A percentile compares a stretch with the other conserved stretches of the same genome.
These are phyloP conservation scores for Thuja plicata DNA, from an alignment of 83 land plant species.

Conservation along the genomic window DNA sequence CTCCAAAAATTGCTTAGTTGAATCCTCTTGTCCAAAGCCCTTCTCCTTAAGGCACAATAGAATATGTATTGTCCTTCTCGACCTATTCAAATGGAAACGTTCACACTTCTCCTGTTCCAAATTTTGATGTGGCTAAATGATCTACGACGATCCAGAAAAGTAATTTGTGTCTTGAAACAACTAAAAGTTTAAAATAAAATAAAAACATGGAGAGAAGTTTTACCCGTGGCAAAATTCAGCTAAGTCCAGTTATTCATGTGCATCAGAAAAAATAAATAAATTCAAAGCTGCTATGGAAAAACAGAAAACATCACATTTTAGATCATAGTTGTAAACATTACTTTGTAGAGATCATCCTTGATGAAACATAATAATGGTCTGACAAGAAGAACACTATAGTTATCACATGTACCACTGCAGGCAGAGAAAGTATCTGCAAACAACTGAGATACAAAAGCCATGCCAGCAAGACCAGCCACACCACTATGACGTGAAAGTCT, in stretches of 20 bases:
- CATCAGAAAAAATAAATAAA: neutral
- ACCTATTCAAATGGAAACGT: neutral
- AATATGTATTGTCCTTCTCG: neutral
- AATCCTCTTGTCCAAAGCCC: neutral
- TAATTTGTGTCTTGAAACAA: too few species aligned
- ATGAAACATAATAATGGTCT: constrained; percentile 74
- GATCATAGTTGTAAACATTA: constrained; percentile 17
- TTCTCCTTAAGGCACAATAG: neutral
- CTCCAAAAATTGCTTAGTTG: neutral
- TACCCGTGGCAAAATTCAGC: neutral
- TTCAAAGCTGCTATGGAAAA: neutral
- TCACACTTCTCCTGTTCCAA: neutral
- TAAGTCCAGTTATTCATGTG: neutral
- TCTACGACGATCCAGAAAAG: too few species aligned
- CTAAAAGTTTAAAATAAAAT: too few species aligned
- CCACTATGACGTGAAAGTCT: constrained; percentile 91
- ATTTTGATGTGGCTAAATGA: neutral
- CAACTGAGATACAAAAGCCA: constrained; percentile 76
- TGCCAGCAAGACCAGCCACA: constrained; percentile 91
- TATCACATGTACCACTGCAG: constrained; percentile 16
- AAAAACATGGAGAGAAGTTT: too few species aligned
- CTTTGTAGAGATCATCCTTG: constrained; percentile 83
- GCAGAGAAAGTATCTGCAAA: constrained; percentile 27
- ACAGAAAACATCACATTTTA: neutral
- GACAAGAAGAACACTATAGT: constrained; percentile 54